Conservation (phyloP, 805 yeast species). For the Metschnikowia chrysomelidarum region DNA sequence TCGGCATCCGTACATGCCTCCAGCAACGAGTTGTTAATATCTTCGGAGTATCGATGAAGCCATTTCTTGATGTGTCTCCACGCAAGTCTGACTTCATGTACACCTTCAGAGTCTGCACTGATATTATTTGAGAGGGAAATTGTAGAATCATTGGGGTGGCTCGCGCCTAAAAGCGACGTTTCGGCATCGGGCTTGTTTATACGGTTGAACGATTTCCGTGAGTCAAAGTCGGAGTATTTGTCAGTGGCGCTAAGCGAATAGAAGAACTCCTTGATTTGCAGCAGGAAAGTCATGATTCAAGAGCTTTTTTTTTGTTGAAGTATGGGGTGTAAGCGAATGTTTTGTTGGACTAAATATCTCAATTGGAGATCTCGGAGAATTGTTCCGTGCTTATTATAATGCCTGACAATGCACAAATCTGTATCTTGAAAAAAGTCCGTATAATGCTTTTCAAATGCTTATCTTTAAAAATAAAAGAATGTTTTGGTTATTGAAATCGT, state of each 20-base stretch:
- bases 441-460: too few relatives aligned
- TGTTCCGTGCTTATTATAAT: too few relatives aligned
- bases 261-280: conserved; percentile 54
- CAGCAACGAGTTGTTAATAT: conserved; percentile 72
- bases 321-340: too few relatives aligned
- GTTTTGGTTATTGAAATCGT: background rate
- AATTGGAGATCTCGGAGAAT: too few relatives aligned
- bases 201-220: conserved; percentile 44
- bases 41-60: conserved; percentile 77
- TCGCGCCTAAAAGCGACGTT: conserved; percentile 27
- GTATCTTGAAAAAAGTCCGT: too few relatives aligned
- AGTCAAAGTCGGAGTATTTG: conserved; percentile 66
- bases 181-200: conserved; percentile 42
- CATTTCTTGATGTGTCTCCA: conserved; percentile 90
- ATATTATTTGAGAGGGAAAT: conserved; percentile 16
- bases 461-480: too few relatives aligned
- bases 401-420: too few relatives aligned
- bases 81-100: conserved; percentile 70
- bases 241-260: conserved; percentile 66
- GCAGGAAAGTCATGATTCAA: conserved; percentile 24
- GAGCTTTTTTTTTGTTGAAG: too few relatives aligned
- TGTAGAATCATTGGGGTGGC: conserved; percentile 26
- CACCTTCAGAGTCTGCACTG: conserved; percentile 53
- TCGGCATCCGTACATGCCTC: conserved; percentile 81
- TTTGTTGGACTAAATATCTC: too few relatives aligned